Evolutionary conservation across 352 stramenopile genomes (phyloP), one percentile per base, ranked within the genome.

Genomic region (Pythium aquatile): DNA sequence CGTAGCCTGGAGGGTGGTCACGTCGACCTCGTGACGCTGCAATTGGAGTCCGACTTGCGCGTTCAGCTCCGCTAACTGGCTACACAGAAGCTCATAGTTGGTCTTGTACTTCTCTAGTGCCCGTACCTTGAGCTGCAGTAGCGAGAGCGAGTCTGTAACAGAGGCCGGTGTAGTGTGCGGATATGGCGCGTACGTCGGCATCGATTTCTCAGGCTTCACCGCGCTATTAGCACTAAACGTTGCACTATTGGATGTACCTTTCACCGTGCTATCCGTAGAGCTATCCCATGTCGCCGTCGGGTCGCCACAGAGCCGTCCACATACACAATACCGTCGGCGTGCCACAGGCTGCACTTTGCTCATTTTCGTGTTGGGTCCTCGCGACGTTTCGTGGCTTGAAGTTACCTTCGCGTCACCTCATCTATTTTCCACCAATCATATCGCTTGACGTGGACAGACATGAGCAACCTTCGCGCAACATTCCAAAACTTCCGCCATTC

Each of bases 61-160:
- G 59, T 90, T 92, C 28, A 92, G 74, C 56, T 88, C 81, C 10
- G 72, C 70, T 42, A 92, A 42, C 52, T 92, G 81, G 8, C 78
- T 76, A 57, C 83, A 92, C 37, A 91, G 68, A 47, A 90, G 61
- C 61, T 92, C 79, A 66, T 92, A 92, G 76, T 88, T 92, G 68
- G 55, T 46, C 51, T 90, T 92, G 71, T 92, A 92, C 63, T 87
- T 87, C 39, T 79, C 70, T 49, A 92, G 70, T 17, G 76, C 66
- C 1, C 70, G 73, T 56, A 88, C 70, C 39, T 86, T 73, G 40
- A 88, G 68, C 37, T 80, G 74, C 32, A 90, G 46, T 26, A 75
- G 39, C 26, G 55, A 47, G 26, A 73, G 32, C 33, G 55, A 26
- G 42, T 63, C 57, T 17, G 39, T n/a, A 16, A 30, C 11, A 33